Conservation (phyloP, 2,329 filamentous ascomycete genomes). For the Diaporthe caulivora region DNA sequence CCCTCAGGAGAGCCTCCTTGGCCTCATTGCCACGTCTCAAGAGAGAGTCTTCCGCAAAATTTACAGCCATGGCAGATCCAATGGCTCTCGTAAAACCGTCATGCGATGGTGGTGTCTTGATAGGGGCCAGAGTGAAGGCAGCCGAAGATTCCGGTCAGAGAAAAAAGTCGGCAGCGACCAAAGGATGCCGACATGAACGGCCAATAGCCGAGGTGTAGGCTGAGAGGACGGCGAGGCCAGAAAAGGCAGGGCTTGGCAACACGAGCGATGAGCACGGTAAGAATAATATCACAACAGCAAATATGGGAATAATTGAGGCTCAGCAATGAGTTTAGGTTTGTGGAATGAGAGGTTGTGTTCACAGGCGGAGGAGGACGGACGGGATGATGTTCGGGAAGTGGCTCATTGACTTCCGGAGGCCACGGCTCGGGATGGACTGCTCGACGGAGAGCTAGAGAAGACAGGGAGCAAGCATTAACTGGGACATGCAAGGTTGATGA, state of each 20-base stretch:
- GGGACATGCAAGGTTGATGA: not conserved
- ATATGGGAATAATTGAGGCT: not conserved
- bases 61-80: constrained; percentile 1
- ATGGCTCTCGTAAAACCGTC: not conserved
- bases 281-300: not conserved
- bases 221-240: constrained; percentile 23
- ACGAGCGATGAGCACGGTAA: not conserved
- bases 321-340: not conserved
- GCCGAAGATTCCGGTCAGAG: constrained; percentile 33
- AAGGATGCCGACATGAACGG: constrained; percentile 5
- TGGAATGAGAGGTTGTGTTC: not conserved
- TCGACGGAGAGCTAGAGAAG: not conserved
- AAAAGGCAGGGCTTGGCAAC: constrained; percentile 2
- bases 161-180: constrained; percentile 14
- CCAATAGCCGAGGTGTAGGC: constrained; percentile 20
- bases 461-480: not conserved
- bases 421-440: constrained; percentile 20
- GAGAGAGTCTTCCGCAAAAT: not conserved
- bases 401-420: constrained; percentile 20
- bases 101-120: not conserved
- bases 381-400: constrained; percentile 15
- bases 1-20: not conserved
- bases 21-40: not conserved
- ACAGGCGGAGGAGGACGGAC: not conserved
- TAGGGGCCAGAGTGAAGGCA: not conserved